Evolutionary conservation across 306 rosid genomes (phyloP), one percentile per base, ranked within the genome.

Genomic region (Cicer pinnatifidum): DNA sequence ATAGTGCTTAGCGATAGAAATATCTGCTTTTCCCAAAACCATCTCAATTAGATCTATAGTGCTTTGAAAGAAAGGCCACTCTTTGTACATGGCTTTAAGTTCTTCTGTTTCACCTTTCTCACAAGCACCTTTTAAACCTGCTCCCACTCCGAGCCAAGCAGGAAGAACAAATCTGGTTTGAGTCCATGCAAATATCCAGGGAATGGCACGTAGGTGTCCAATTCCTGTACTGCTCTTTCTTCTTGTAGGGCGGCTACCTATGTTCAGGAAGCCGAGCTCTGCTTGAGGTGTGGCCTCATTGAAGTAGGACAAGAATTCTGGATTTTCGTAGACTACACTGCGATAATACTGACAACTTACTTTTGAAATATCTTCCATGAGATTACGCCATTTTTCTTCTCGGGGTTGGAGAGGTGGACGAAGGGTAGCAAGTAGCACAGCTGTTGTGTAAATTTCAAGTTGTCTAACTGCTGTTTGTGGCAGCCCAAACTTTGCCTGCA

Each of bases 141-240:
- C 96, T 56, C 97, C 98, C 71, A 93, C 85, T 60, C 98, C 98
- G 51, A 93, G 98, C 98, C 98, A 93, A 43, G 98, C 89, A 1
- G 98, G 98, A 80, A 93, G 80, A 84, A 90, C 97, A 79, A 91
- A 89, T 78, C 97, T 84, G 61, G 96, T 90, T 83, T 90, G 97
- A 51, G 98, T 93, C 98, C 98, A 93, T 4, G 98, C 97, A 77
- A 93, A 93, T 11, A 90, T 84, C 98, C 98, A 90, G 0, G 98
- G 97, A 39, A 90, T 93, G 44, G 97, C 98, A 1, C 96, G 96
- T 48, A 93, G 96, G 78, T 93, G 88, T 13, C 96, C 97, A 0
- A 93, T 93, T 82, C 93, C 97, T 11, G 70, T 79, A 0, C 93
- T 43, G 79, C 75, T 72, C 83, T 93, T 93, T 80, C 98, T 76